Base-by-base conservation (phyloP, 352 stramenopile species). In the Discostella stelligera region DNA sequence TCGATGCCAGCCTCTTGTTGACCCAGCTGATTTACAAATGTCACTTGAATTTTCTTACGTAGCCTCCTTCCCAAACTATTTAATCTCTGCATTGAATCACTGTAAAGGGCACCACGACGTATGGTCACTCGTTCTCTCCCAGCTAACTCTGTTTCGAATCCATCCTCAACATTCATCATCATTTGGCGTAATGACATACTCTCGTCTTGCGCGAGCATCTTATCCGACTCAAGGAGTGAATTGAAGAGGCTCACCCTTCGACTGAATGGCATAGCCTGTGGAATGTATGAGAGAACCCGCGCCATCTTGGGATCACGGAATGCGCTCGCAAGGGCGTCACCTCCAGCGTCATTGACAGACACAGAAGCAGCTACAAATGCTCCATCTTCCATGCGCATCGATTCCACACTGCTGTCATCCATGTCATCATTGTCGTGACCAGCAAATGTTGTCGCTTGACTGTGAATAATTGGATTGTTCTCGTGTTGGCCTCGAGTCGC, bases 1-100 rank as follows among this genome's bases (percentile, higher is more conserved):
- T 99, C 97, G 70, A 99, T 98, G 14, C 97, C 97, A 13, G 95
- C 92, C 85, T 99, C 97, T 85, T 97, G 86, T 10, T 89, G 71
- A 7, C 94, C 95, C 55, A 94, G 90, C 25, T 94, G 87, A 80
- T 98, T 98, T 8, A 94, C 70, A 74, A 94, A 94, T 10, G 81
- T 87, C 8, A 99, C 92, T 71, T 98, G 95, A 16, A 98, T 85
- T 7, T 94, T 95, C 69, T 97, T 97, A 62, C 97, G 85, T 7
- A 96, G 89, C 13, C 79, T 83, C n/a, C 86, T 78, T 37, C 78
- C 82, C 23, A 97, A 90, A n/a, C 82, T 77, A 64, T 95, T 96
- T 25, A 98, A 88, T 61, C 94, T 92, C 32, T 83, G 79, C 58
- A 97, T 89, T 11, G 93, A 95, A 82, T 98, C 94, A 77, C 93